Conservation (phyloP, 805 yeast species). For the Candida michaelii region DNA sequence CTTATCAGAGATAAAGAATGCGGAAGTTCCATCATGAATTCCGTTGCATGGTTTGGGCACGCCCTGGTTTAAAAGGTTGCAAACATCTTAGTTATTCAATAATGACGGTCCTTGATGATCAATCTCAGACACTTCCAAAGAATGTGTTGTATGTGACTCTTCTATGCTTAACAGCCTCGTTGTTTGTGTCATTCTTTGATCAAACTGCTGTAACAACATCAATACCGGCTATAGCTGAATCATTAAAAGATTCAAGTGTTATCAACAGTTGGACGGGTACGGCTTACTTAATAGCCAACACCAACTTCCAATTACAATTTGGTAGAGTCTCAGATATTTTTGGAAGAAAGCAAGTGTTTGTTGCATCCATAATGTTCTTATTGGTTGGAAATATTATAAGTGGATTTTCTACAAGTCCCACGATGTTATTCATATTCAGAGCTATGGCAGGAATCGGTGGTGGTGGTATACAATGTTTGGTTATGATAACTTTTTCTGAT, state of each 20-base stretch:
- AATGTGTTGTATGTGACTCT: constrained; percentile 9
- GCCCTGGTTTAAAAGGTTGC: constrained; percentile 3
- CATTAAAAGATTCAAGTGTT: constrained; percentile 40
- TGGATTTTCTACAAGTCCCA: constrained; percentile 43
- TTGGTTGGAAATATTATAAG: constrained; percentile 43
- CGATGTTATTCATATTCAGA: constrained; percentile 47
- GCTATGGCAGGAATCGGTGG: constrained; percentile 62
- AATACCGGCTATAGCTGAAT: constrained; percentile 45
- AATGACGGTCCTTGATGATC: constrained; percentile 11
- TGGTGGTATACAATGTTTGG: constrained; percentile 55
- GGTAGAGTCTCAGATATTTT: constrained; percentile 70
- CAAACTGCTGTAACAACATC: constrained; percentile 47
- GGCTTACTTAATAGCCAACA: constrained; percentile 63
- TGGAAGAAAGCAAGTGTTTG: constrained; percentile 50
- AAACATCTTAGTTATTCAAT: not conserved
- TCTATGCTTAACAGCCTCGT: constrained; percentile 13
- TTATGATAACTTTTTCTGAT: constrained; percentile 56
- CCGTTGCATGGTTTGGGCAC: not conserved
- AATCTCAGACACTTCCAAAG: constrained; percentile 12
- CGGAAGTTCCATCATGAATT: constrained; percentile 4
- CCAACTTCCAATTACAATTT: constrained; percentile 72
- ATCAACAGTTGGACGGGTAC: constrained; percentile 69
- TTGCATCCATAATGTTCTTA: constrained; percentile 46
- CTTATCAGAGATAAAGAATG: not conserved
- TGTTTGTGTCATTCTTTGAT: constrained; percentile 43